These are phyloP conservation scores for Betula pendula DNA, from an alignment of 306 rosid species.

Conservation along the genomic window DNA sequence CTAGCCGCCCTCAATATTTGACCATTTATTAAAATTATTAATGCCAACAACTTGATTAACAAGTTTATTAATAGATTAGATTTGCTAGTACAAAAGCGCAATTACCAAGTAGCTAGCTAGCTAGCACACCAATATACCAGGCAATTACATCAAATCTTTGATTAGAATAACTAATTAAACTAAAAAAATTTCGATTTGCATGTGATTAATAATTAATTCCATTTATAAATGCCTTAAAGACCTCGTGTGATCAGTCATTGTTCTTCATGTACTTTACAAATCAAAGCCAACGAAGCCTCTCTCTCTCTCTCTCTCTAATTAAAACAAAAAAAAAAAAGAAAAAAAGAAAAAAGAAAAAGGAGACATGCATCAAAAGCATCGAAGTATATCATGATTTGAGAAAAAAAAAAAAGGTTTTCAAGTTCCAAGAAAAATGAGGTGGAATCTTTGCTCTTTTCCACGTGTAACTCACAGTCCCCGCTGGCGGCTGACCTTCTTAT, in stretches of 20 bases:
- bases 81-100: too few relatives aligned
- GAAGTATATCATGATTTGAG: slow-evolving; percentile 39
- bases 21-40: too few relatives aligned
- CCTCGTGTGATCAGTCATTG: not conserved
- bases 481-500: slow-evolving; percentile 1
- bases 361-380: slow-evolving; percentile 52
- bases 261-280: not conserved
- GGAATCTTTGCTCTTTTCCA: slow-evolving; percentile 33
- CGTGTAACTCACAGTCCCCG: not conserved
- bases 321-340: not conserved
- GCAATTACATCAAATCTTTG: slow-evolving; percentile 14
- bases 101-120: not conserved
- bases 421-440: slow-evolving; percentile 30
- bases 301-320: not conserved
- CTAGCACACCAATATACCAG: not conserved
- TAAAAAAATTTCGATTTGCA: not conserved
- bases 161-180: not conserved
- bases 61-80: too few relatives aligned
- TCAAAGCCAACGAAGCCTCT: too few relatives aligned
- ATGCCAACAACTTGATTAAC: too few relatives aligned
- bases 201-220: slow-evolving; percentile 7
- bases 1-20: too few relatives aligned
- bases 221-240: not conserved
- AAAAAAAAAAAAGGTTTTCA: slow-evolving; percentile 59
- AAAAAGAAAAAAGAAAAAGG: not conserved